Evolutionary conservation across 2,329 filamentous ascomycete genomes (phyloP).

Genomic region (Trichoderma cornu-damae): DNA sequence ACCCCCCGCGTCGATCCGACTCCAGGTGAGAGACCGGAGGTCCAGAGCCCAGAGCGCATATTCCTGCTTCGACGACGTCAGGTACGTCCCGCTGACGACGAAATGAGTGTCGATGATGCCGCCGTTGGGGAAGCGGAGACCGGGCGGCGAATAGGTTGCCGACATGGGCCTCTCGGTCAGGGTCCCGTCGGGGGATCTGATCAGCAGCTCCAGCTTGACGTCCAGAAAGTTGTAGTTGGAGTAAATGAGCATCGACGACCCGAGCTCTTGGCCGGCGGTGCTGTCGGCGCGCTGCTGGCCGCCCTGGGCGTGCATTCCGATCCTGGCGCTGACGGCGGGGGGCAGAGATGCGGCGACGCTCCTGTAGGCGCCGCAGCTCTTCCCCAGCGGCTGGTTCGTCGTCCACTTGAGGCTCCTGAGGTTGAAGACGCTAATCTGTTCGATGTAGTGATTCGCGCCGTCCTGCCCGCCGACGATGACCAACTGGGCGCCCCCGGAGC

Average conservation of each 20-base stretch:
- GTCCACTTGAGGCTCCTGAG: conserved; percentile 93
- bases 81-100: conserved; percentile 92
- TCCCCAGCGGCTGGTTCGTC: conserved; percentile 76
- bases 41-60: conserved; percentile 96
- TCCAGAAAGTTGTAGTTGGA: conserved; percentile 99
- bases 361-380: conserved; percentile 92
- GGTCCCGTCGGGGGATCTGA: conserved; percentile 76
- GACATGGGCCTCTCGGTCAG: conserved; percentile 86
- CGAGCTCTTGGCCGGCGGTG: conserved; percentile 50
- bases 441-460: conserved; percentile 96
- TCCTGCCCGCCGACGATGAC: conserved; percentile 95
- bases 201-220: conserved; percentile 90
- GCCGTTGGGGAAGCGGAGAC: conserved; percentile 90
- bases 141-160: conserved; percentile 79
- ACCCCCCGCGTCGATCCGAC: conserved; percentile 88
- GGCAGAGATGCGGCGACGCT: conserved; percentile 86
- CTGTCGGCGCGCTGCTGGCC: conserved; percentile 40
- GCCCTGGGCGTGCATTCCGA: conserved; percentile 51
- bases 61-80: conserved; percentile 96
- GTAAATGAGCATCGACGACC: conserved; percentile 86
- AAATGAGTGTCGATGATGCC: conserved; percentile 95
- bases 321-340: conserved; percentile 57
- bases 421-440: conserved; percentile 98
- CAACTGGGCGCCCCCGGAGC: conserved; percentile 91
- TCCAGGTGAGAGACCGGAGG: conserved; percentile 83